phyloP scores from a whole-genome alignment of 768 basidiomycete species.

The Lyophyllum decastes region DNA sequence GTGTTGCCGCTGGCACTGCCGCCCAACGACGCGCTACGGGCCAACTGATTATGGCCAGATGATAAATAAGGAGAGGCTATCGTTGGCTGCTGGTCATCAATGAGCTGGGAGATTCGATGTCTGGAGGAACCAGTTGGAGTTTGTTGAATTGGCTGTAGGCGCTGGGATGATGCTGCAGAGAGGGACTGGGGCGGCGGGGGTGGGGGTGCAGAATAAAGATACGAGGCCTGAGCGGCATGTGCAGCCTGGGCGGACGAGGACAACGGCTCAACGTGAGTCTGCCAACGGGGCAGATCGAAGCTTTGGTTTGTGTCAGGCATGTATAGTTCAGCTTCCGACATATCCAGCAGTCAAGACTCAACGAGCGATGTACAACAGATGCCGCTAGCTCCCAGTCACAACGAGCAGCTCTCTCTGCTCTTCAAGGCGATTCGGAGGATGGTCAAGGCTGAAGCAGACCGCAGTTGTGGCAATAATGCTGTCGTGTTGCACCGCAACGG shows the following conservation, averaged over 20 bases:
- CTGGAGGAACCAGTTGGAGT: slow-evolving; percentile 41
- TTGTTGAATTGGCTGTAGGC: slow-evolving; percentile 53
- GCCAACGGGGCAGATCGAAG: slow-evolving; percentile 81
- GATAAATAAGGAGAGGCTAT: slow-evolving; percentile 53
- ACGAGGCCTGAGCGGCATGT: slow-evolving; percentile 55
- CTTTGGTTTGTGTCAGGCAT: slow-evolving; percentile 79
- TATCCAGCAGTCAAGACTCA: slow-evolving; percentile 32
- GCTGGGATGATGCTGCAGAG: slow-evolving; percentile 41
- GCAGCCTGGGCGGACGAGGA: slow-evolving; percentile 45
- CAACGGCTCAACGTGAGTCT: slow-evolving; percentile 60
- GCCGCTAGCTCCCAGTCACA: slow-evolving; percentile 6
- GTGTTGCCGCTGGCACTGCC: slow-evolving; percentile 40
- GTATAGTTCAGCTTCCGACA: slow-evolving; percentile 80
- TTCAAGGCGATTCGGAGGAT: slow-evolving; percentile 6
- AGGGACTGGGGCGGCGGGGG: slow-evolving; percentile 49
- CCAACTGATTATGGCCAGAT: slow-evolving; percentile 52
- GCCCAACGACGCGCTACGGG: slow-evolving; percentile 70
- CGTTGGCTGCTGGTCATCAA: slow-evolving; percentile 58
- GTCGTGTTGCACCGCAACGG: slow-evolving; percentile 20
- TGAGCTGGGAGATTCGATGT: slow-evolving; percentile 64
- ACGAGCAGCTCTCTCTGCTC: slow-evolving; percentile 5
- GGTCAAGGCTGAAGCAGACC: slow-evolving; percentile 7
- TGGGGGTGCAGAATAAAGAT: slow-evolving; percentile 57
- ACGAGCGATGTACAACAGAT: slow-evolving; percentile 16
- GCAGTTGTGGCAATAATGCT: slow-evolving; percentile 7